Evolutionary conservation across 495 filamentous ascomycete species (phyloP).

Genomic region (Penicillium waksmanii): DNA sequence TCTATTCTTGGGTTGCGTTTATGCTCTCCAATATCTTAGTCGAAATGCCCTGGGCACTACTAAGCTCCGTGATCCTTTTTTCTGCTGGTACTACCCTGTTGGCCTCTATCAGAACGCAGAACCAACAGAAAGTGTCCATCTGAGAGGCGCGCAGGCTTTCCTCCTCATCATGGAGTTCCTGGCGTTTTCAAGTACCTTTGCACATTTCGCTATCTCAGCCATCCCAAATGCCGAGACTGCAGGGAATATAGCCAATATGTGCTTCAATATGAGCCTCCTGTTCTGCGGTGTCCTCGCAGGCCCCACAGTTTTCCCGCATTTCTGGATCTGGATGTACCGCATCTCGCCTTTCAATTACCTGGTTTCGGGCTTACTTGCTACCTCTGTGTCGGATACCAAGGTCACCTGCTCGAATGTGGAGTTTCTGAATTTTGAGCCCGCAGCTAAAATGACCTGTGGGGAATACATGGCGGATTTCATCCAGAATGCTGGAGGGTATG

Average conservation of each 20-base stretch:
- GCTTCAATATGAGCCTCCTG: constrained; percentile 54
- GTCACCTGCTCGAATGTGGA: constrained; percentile 59
- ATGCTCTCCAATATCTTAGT: constrained; percentile 62
- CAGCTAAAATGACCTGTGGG: constrained; percentile 48
- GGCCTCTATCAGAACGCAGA: constrained; percentile 57
- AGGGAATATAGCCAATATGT: constrained; percentile 53
- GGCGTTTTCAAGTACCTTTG: constrained; percentile 56
- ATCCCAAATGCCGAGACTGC: constrained; percentile 54
- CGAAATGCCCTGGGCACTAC: constrained; percentile 66
- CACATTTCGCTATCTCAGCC: constrained; percentile 56
- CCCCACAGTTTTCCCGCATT: constrained; percentile 58
- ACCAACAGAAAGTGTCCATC: constrained; percentile 36
- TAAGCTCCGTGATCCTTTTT: constrained; percentile 58
- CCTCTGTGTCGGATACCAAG: constrained; percentile 53
- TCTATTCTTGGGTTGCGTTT: constrained; percentile 67
- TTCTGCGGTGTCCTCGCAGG: constrained; percentile 61
- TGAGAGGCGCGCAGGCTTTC: constrained; percentile 54
- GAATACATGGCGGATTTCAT: constrained; percentile 54
- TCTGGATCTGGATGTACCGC: constrained; percentile 76
- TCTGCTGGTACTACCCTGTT: constrained; percentile 63
- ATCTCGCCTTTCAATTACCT: constrained; percentile 67
- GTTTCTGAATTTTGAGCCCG: constrained; percentile 51
- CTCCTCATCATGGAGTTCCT: constrained; percentile 51
- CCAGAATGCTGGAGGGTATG: constrained; percentile 47
- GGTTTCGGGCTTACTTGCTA: constrained; percentile 57